Base-by-base conservation (phyloP, 148 eudicot genomes). In the Rhododendron simsii region DNA sequence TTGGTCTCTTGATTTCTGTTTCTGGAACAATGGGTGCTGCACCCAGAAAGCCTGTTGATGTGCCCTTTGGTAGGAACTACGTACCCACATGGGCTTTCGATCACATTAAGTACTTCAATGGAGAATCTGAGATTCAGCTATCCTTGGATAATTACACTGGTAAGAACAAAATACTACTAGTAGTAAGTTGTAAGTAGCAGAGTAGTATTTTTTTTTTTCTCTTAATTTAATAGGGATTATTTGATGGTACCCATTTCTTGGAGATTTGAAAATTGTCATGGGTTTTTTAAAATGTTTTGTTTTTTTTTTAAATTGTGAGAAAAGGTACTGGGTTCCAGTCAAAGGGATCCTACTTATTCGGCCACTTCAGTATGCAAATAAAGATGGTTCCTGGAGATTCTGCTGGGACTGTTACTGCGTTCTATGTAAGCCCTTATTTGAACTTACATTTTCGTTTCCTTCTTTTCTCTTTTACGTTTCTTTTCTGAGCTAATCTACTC, bases 81-180 rank as follows among this genome's bases (percentile, higher is more conserved):
- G 87, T 84, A 26, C 98, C 98, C 3, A 93, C 98, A 0, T 94
- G 96, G 98, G 98, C 98, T 39, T 92, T 93, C 86, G 98, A 94
- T 57, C 98, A 94, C 86, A 94, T 94, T 84, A 94, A 94, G 91
- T 93, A 93, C 87, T 79, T 80, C 85, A 90, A 94, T 88, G 95
- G 95, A 14, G 98, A 95, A 65, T 84, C 90, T 51, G 90, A 92
- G 88, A 91, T 94, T 87, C 94, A 92, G 83, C 95, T 94, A 73
- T 10, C 59, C 55, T 94, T 93, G 81, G 98, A 94, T 85, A 94
- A 93, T 0, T 89, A 88, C 89, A 93, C 98, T 53, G 98, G 97
- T 91, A 86, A 71, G 63, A 13, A 11, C 53, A 61, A 33, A 33
- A 16, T 10, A 14, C 7, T 37, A 18, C 15, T 0, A 37, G 45